These are phyloP conservation scores for Pseudozyma sp. DNA, from an alignment of 1,284 basidiomycete genomes.

Conservation along the genomic window DNA sequence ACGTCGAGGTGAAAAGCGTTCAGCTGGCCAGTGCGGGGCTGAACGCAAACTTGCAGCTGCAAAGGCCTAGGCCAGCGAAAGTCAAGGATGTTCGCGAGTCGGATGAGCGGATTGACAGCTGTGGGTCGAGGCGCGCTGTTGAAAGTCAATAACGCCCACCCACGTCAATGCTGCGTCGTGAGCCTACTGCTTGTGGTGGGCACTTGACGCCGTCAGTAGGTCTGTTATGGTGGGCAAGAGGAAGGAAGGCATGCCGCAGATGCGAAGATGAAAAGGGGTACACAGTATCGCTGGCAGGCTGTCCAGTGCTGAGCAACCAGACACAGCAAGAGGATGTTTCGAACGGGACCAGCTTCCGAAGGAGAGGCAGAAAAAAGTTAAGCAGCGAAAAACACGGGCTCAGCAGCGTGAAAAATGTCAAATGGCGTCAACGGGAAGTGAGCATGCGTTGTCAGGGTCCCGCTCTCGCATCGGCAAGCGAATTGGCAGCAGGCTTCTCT, in stretches of 20 bases:
- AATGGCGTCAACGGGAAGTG: constrained; percentile 9
- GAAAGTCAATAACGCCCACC: not conserved
- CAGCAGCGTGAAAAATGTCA: not conserved
- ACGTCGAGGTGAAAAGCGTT: constrained; percentile 5
- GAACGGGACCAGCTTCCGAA: constrained; percentile 1
- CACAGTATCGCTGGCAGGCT: no score
- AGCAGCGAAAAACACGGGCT: constrained; percentile 2
- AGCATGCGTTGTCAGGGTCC: constrained; percentile 7
- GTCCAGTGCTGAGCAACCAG: not conserved
- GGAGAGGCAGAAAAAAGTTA: not conserved
- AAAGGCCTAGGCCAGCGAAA: no score
- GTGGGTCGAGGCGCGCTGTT: no score
- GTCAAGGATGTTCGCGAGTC: no score
- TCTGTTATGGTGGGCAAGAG: no score
- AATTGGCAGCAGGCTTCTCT: not conserved
- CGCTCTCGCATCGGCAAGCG: not conserved
- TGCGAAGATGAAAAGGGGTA: no score
- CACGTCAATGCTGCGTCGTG: not conserved
- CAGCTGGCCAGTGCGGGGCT: not conserved
- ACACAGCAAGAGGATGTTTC: constrained; percentile 1
- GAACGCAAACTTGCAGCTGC: not conserved
- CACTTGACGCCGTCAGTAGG: not conserved
- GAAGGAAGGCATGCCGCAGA: no score
- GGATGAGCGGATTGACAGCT: no score
- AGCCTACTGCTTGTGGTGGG: constrained; percentile 10